A percentile compares a stretch with the other conserved stretches of the same genome.
Evolutionary conservation across 2,329 filamentous ascomycete species (phyloP).

Genomic region (Thielaviopsis populi): DNA sequence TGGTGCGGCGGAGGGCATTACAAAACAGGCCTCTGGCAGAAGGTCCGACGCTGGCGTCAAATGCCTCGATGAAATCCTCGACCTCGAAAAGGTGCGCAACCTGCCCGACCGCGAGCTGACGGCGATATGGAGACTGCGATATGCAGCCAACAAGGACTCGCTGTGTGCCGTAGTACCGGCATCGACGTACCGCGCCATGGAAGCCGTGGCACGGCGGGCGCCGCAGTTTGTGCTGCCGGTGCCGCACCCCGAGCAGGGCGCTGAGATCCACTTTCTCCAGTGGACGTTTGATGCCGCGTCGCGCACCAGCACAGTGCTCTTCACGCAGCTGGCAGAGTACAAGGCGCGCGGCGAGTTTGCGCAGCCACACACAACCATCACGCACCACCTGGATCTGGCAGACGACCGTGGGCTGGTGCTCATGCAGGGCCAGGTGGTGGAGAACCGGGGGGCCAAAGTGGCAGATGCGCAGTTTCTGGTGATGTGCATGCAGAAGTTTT

Average conservation of each 20-base stretch:
- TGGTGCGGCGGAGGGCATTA: constrained; percentile 22
- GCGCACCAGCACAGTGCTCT: constrained; percentile 61
- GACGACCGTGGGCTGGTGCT: constrained; percentile 64
- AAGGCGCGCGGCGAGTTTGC: constrained; percentile 82
- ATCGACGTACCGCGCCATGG: constrained; percentile 58
- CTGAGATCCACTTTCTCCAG: constrained; percentile 91
- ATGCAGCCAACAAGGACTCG: constrained; percentile 55
- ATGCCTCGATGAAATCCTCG: constrained; percentile 43
- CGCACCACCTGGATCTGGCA: constrained; percentile 73
- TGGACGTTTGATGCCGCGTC: constrained; percentile 70
- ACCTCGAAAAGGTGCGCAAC: constrained; percentile 58
- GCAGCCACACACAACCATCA: constrained; percentile 83
- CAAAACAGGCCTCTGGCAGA: constrained; percentile 2
- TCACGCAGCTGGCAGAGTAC: constrained; percentile 87
- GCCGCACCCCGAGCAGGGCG: constrained; percentile 50
- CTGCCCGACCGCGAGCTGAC: constrained; percentile 73
- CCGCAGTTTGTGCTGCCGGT: constrained; percentile 88
- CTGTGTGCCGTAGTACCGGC: constrained; percentile 74
- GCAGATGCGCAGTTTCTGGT: constrained; percentile 81
- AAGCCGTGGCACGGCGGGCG: constrained; percentile 52
- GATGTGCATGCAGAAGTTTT: constrained; percentile 91
- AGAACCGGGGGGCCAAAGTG: constrained; percentile 59
- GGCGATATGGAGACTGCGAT: constrained; percentile 76
- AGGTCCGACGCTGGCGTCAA: constrained; percentile 25
- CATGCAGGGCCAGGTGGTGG: constrained; percentile 67